Evolutionary conservation across 805 yeast species (phyloP).

Genomic region (Metschnikowia vanudenii): DNA sequence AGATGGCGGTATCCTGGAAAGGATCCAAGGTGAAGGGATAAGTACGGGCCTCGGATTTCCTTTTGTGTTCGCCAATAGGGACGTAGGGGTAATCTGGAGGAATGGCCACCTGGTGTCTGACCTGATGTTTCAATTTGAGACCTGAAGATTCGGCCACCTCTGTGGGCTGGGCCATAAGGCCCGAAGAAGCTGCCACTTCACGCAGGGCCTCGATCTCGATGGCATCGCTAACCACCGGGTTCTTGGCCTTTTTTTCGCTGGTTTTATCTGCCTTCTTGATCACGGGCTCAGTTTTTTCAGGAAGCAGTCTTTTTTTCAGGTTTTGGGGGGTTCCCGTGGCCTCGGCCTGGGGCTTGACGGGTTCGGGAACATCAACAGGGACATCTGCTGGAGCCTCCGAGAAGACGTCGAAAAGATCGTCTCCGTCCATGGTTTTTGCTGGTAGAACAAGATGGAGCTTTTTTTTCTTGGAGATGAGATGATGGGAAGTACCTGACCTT

Average conservation of each 20-base stretch:
- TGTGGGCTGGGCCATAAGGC: constrained; percentile 45
- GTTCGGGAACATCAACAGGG: constrained; percentile 20
- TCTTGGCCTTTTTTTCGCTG: constrained; percentile 33
- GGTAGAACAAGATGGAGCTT: not conserved
- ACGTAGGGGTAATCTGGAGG: constrained; percentile 88
- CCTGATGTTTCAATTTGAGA: constrained; percentile 83
- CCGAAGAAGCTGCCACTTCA: constrained; percentile 81
- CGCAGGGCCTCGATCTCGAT: constrained; percentile 87
- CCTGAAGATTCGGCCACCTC: constrained; percentile 24
- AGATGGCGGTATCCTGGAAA: constrained; percentile 94
- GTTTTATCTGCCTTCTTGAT: constrained; percentile 5
- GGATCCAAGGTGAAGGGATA: constrained; percentile 95
- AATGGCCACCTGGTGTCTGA: constrained; percentile 95
- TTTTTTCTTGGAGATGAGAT: constrained; percentile 1
- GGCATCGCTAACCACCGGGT: constrained; percentile 80
- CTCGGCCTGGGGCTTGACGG: not conserved
- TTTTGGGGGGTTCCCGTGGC: not conserved
- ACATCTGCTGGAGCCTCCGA: constrained; percentile 49
- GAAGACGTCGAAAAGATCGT: constrained; percentile 63
- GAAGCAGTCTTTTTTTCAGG: constrained; percentile 4
- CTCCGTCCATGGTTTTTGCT: constrained; percentile 35
- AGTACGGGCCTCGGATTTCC: constrained; percentile 74
- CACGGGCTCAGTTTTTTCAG: constrained; percentile 1
- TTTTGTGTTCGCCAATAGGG: constrained; percentile 86
- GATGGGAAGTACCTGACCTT: not conserved